Conservation (phyloP, 1,139 yeast species). For the Hemisphaericaspora xylofermentans region DNA sequence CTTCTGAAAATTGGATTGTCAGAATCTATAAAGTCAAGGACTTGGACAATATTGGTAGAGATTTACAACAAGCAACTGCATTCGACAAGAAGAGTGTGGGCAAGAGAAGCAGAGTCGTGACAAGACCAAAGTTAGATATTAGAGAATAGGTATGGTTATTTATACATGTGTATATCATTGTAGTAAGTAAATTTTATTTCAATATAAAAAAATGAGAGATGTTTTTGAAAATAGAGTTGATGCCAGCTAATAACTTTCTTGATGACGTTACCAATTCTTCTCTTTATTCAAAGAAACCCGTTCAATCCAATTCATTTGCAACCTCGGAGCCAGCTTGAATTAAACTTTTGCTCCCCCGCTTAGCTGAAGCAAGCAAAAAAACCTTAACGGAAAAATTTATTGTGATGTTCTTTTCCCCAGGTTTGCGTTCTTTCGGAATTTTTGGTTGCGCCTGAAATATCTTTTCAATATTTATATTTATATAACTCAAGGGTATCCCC, state of each 20-base stretch:
- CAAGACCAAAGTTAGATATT: conserved; percentile 55
- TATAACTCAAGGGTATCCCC: background rate
- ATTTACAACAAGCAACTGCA: conserved; percentile 48
- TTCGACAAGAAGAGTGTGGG: conserved; percentile 33
- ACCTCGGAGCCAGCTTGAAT: background rate
- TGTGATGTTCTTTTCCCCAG: background rate
- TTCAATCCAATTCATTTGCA: background rate
- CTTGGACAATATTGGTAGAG: conserved; percentile 83
- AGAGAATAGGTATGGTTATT: conserved; percentile 29
- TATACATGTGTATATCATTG: background rate
- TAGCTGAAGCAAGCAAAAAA: background rate
- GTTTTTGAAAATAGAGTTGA: background rate
- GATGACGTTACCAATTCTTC: no score
- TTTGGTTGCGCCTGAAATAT: no score
- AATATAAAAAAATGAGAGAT: background rate
- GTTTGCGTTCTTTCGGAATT: background rate
- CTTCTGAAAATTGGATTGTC: conserved; percentile 95
- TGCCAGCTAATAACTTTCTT: no score
- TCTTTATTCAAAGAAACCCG: no score
- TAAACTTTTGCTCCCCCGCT: background rate
- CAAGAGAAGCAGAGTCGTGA: conserved; percentile 48
- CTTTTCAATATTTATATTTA: no score
- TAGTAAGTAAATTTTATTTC: background rate
- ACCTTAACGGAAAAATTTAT: background rate
- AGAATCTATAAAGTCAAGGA: conserved; percentile 93